These are phyloP conservation scores for Alternaria viburni DNA, from an alignment of 2,329 filamentous ascomycete genomes.

Conservation along the genomic window DNA sequence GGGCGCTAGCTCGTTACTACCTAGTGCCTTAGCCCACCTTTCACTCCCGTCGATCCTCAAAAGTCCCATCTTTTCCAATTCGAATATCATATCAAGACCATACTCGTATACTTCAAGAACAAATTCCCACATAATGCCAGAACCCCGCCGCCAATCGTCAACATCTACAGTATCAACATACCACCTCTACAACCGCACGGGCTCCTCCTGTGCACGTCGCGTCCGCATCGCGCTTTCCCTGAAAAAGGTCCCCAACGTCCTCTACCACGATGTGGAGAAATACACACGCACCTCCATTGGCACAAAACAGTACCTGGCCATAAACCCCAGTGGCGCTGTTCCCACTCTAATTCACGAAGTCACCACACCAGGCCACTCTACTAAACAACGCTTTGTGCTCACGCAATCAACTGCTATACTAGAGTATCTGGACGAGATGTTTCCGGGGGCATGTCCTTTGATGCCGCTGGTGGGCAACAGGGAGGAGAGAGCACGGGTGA, in stretches of 20 bases:
- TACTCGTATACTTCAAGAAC: too few species aligned
- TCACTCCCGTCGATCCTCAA: too few species aligned
- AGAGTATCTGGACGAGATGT: not conserved
- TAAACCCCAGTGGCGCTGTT: conserved; percentile 55
- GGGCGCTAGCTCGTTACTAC: not conserved
- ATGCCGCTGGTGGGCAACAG: conserved; percentile 50
- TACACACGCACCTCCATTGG: conserved; percentile 51
- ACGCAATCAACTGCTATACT: not conserved
- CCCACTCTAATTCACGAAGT: conserved; percentile 43
- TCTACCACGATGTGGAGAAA: conserved; percentile 64
- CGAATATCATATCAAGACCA: too few species aligned
- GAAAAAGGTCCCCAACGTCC: conserved; percentile 49
- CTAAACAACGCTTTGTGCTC: not conserved
- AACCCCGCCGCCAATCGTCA: not conserved
- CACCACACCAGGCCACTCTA: conserved; percentile 53
- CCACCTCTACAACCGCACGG: conserved; percentile 65
- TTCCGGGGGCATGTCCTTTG: not conserved
- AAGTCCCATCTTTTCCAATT: too few species aligned
- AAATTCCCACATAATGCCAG: too few species aligned
- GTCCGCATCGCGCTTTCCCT: conserved; percentile 65
- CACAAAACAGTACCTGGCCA: conserved; percentile 58
- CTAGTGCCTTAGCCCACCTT: conserved; percentile 12
- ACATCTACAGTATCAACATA: not conserved
- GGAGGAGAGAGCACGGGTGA: conserved; percentile 56
- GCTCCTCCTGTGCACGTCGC: conserved; percentile 67